Base-by-base conservation (phyloP, 306 rosid species). In the Quercus ilex region DNA sequence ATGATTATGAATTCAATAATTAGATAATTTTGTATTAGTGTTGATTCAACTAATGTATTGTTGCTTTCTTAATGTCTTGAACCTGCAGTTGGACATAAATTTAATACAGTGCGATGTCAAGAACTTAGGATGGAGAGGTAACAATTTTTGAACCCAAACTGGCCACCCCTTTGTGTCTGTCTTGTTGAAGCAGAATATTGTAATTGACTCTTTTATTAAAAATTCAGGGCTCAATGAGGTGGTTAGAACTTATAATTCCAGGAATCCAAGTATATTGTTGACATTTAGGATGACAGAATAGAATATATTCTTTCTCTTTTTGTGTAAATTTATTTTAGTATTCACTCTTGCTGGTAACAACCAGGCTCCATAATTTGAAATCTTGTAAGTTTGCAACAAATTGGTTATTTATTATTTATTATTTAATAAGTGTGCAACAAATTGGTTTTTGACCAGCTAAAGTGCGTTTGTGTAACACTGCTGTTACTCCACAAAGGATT, bases 61-160 rank as follows among this genome's bases (percentile, higher is more conserved):
- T 74, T 81, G 25, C 55, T 83, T 78, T 84, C 83, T 79, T 79
- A 74, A 74, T 79, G 75, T 70, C 69, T 79, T 78, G 72, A 81
- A 83, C 33, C 77, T 86, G 92, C 93, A 95, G 99, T 76, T 93
- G 89, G 92, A 90, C 82, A 84, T 93, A 52, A 94, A 95, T 77
- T 91, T 84, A 78, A 81, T 95, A 83, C 98, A 78, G 74, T 89
- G 91, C 64, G 88, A 88, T 81, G 69, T 93, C 55, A 79, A 81
- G 85, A 89, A 89, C 86, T 79, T 93, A 74, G 82, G 73, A 71
- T 89, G 88, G 92, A 89, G 89, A 90, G 99, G 98, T 93, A 91
- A 58, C 55, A 81, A 56, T 84, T 43, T 18, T 14, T 19, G 38
- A 73, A 30, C 57, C 52, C 64, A 63, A 53, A n/a, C 11, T 74